A percentile compares a stretch with the other conserved stretches of the same genome.
phyloP scores from a whole-genome alignment of 2,329 filamentous ascomycete species.

The Cladophialophora yegresii region DNA sequence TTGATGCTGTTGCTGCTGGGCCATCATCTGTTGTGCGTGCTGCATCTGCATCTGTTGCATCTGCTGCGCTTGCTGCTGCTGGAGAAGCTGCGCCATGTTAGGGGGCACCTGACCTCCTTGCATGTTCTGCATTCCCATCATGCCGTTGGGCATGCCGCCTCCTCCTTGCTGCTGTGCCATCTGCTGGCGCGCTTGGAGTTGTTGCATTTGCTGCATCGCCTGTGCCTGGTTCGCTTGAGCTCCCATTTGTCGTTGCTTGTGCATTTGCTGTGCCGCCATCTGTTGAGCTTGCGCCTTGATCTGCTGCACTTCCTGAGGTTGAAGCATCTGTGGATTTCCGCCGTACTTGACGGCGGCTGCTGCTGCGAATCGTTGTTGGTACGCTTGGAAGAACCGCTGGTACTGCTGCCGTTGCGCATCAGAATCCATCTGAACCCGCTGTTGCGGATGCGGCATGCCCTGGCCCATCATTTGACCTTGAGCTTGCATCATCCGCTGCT shows the following conservation, averaged over 20 bases:
- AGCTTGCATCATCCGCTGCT: conserved; percentile 24
- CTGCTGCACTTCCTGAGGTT: conserved; percentile 27
- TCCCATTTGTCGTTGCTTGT: conserved; percentile 21
- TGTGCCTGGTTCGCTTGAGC: conserved; percentile 1
- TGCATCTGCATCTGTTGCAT: conserved; percentile 36
- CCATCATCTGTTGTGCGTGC: conserved; percentile 35
- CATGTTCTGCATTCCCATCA: conserved; percentile 30
- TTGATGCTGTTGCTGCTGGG: conserved; percentile 28
- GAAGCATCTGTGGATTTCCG: conserved; percentile 33
- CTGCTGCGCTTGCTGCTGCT: conserved; percentile 35
- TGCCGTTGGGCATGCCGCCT: conserved; percentile 28
- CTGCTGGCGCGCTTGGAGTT: conserved; percentile 19
- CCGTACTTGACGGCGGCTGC: conserved; percentile 33
- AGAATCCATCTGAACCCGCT: conserved; percentile 28
- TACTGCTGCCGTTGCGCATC: conserved; percentile 27
- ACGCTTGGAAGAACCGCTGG: conserved; percentile 22
- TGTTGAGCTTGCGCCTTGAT: conserved; percentile 27
- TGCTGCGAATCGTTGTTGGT: conserved; percentile 24
- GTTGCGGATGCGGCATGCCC: conserved; percentile 23
- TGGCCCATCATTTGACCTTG: conserved; percentile 32
- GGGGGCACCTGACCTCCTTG: conserved; percentile 15
- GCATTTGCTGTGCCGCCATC: conserved; percentile 23
- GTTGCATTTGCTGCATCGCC: conserved; percentile 19
- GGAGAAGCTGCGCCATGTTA: conserved; percentile 33
- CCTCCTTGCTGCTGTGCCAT: conserved; percentile 26